Conservation (phyloP, 2,329 filamentous ascomycete genomes). For the Microascus cirrosus region DNA sequence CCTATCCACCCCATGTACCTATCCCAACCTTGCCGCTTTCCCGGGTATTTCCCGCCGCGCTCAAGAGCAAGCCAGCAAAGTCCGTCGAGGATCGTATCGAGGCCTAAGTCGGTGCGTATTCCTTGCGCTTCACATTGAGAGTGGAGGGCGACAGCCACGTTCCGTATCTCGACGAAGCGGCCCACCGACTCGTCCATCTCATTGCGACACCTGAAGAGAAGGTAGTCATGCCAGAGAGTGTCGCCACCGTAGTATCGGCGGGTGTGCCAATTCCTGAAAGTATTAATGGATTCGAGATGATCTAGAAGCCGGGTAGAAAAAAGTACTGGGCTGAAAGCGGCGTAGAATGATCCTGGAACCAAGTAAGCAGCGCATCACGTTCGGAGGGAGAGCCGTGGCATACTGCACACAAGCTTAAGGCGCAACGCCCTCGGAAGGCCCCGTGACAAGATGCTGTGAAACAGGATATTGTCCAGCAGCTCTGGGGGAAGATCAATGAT, state of each 20-base stretch:
- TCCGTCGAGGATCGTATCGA: neutral
- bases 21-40: neutral
- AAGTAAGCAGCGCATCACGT: neutral
- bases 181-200: neutral
- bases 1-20: neutral
- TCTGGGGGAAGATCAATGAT: neutral
- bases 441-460: neutral
- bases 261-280: neutral
- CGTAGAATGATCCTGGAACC: neutral
- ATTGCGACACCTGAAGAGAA: neutral
- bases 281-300: too few species aligned
- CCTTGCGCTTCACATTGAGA: neutral
- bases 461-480: neutral
- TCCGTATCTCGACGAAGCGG: neutral
- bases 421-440: neutral
- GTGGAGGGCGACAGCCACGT: neutral
- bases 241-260: neutral
- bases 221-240: neutral
- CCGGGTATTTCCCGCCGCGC: neutral
- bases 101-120: neutral
- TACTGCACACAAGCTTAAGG: neutral
- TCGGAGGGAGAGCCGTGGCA: neutral
- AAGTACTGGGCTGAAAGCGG: neutral
- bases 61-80: conserved; percentile 2
- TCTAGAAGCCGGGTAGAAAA: neutral